Evolutionary conservation across 345 rosid species (phyloP).

Genomic region (Corchorus olitorius): DNA sequence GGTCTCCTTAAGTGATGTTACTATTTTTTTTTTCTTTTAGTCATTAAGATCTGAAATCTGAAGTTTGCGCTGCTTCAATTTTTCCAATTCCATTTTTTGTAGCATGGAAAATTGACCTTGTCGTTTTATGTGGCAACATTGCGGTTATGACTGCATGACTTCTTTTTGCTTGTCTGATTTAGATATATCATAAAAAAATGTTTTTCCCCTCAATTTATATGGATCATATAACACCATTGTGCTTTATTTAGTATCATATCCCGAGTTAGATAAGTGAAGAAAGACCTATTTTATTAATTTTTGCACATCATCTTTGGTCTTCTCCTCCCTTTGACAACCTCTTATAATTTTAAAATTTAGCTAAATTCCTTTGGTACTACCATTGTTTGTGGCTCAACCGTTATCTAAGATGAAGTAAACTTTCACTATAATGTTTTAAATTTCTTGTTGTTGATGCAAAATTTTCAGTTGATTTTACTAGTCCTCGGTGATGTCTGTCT

Average conservation of each 20-base stretch:
- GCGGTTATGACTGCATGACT: neutral
- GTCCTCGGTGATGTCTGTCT: neutral
- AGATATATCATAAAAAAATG: neutral
- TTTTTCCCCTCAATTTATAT: neutral
- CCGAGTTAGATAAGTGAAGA: neutral
- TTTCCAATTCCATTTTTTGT: neutral
- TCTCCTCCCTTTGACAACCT: neutral
- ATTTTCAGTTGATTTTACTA: neutral
- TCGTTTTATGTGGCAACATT: neutral
- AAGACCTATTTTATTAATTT: neutral
- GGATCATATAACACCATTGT: neutral
- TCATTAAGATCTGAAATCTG: neutral
- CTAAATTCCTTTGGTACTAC: neutral
- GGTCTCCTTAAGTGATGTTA: constrained; percentile 29
- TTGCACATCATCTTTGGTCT: neutral
- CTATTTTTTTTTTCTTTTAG: neutral
- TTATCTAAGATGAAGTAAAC: neutral
- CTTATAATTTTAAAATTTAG: neutral
- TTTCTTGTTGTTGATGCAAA: neutral
- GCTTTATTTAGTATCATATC: neutral
- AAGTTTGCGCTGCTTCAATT: neutral
- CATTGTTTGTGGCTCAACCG: neutral
- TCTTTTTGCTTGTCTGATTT: neutral
- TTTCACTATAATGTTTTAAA: neutral
- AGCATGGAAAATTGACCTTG: neutral